Base-by-base conservation (phyloP, 805 yeast genomes). In the Hanseniaspora pseudoguilliermondii region DNA sequence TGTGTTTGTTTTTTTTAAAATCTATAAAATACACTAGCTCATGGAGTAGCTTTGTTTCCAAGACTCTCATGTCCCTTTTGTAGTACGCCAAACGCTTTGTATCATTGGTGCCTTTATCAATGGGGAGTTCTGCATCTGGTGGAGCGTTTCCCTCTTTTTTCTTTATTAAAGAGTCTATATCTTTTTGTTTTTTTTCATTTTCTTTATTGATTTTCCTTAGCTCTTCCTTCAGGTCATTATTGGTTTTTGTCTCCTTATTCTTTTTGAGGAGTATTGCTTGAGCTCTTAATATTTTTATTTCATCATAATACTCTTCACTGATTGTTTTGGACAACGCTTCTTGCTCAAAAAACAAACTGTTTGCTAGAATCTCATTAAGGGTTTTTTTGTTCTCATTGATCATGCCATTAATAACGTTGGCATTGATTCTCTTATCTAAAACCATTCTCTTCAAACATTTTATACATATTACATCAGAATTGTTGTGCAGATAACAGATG, bases 361-460 rank as follows among this genome's bases (percentile, higher is more conserved):
- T 23, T 2, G 35, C 32, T 18, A 53, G 25, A 11, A 53, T 53
- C 3, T 10, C 35, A 39, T 46, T 46, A 18, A 53, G 32, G 3
- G 18, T 20, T 3, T 32, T 29, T 20, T 53, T 53, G 39, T 29
- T 38, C 20, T 38, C 56, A 29, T 29, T 23, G 3, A 53, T 53
- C 20, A 27, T 53, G 4, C 50, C 56, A 6, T 34, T 29, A 7
- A 46, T 34, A n/a, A 46, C 41, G 27, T 53, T 44, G n/a, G 32
- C 39, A n/a, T 46, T 53, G 0, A 53, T 20, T 39, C 48, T 27
- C 27, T 53, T 53, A 18, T 53, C 56, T 38, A 53, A 21, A 36
- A 53, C 56, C 11, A 44, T 25, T 16, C 44, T 53, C n/a, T 53
- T 53, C 15, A 53, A 16, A n/a, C 56, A 53, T 11, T 42, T 44